Conservation (phyloP, 1,284 basidiomycete genomes). For the Xanthoconium separans region DNA sequence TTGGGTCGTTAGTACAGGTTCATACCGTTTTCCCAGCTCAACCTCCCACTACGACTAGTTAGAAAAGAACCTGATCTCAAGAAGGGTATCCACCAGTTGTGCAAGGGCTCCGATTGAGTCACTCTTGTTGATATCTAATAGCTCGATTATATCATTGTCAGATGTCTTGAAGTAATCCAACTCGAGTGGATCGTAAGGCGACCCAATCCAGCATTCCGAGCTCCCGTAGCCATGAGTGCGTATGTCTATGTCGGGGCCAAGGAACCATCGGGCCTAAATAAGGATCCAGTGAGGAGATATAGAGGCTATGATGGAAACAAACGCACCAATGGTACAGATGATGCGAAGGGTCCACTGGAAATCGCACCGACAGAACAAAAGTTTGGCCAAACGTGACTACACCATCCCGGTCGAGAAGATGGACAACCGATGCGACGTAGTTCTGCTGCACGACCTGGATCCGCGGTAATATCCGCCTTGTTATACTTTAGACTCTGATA, state of each 20-base stretch:
- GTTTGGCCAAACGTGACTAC: slow-evolving; percentile 13
- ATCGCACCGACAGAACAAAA: slow-evolving; percentile 5
- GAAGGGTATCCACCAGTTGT: slow-evolving; percentile 8
- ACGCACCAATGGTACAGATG: slow-evolving; percentile 9
- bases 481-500: not conserved
- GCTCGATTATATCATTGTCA: slow-evolving; percentile 12
- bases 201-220: slow-evolving; percentile 10
- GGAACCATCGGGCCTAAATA: slow-evolving; percentile 11
- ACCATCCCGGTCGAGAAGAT: slow-evolving; percentile 19
- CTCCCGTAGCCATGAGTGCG: slow-evolving; percentile 1
- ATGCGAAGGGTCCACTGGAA: slow-evolving; percentile 14
- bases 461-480: slow-evolving; percentile 12
- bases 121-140: slow-evolving; percentile 13
- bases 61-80: not conserved
- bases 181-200: slow-evolving; percentile 7
- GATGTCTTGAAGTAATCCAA: slow-evolving; percentile 11
- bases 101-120: slow-evolving; percentile 3
- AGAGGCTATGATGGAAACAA: not conserved
- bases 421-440: slow-evolving; percentile 18
- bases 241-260: slow-evolving; percentile 8
- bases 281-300: not conserved
- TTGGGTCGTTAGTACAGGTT: slow-evolving; percentile 19
- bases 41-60: slow-evolving; percentile 21
- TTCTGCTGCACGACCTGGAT: slow-evolving; percentile 22
- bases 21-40: slow-evolving; percentile 15